Conservation (phyloP, 140 eudicot genomes). For the Ambrosia hybrid region DNA sequence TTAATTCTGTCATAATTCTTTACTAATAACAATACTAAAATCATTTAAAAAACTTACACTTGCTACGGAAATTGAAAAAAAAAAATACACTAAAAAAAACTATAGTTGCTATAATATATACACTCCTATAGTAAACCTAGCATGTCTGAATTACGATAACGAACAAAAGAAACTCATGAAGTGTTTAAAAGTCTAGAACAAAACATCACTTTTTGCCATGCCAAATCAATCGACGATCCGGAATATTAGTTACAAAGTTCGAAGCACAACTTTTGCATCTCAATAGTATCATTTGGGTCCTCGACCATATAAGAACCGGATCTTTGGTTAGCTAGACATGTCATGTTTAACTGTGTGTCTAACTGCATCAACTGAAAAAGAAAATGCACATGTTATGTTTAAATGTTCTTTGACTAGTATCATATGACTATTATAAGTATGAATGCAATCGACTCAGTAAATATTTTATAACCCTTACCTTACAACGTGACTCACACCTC, state of each 20-base stretch:
- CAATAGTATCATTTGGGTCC: constrained; percentile 24
- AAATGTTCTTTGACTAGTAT: neutral
- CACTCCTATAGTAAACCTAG: neutral
- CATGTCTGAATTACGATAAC: neutral
- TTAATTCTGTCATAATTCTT: neutral
- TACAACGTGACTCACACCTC: constrained; percentile 56
- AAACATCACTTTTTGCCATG: neutral
- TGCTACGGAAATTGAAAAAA: neutral
- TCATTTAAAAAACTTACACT: neutral
- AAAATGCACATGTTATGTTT: constrained; percentile 9
- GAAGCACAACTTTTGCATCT: constrained; percentile 44
- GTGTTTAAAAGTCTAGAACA: neutral
- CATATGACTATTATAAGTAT: neutral
- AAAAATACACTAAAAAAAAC: neutral
- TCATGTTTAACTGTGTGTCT: constrained; percentile 42
- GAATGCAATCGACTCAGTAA: neutral
- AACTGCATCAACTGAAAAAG: constrained; percentile 42
- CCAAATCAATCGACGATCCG: neutral
- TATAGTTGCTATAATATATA: neutral
- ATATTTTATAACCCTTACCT: constrained; percentile 26
- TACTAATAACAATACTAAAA: neutral
- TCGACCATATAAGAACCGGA: constrained; percentile 27
- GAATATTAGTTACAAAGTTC: constrained; percentile 41
- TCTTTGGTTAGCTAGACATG: constrained; percentile 48
- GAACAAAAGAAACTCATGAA: neutral